A percentile compares a stretch with the other conserved stretches of the same genome.
These are phyloP conservation scores for Ogataea populi-albae DNA, from an alignment of 805 yeast species.

Conservation along the genomic window DNA sequence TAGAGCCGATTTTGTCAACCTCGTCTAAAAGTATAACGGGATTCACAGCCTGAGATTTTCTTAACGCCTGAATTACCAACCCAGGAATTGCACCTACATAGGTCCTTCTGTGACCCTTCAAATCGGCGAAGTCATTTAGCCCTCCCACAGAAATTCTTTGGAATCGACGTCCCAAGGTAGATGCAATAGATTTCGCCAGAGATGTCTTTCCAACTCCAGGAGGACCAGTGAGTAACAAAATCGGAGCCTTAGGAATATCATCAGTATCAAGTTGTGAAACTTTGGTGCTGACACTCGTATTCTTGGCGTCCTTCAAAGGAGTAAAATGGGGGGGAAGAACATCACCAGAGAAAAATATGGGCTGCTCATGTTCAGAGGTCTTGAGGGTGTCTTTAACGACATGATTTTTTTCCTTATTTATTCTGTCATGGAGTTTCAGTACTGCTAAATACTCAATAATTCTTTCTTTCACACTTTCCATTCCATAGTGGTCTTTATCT, in stretches of 20 bases:
- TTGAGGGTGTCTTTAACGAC: too few relatives aligned
- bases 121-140: constrained; percentile 82
- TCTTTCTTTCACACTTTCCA: constrained; percentile 69
- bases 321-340: too few relatives aligned
- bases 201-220: constrained; percentile 95
- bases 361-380: too few relatives aligned
- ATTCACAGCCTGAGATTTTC: constrained; percentile 74
- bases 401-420: too few relatives aligned
- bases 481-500: constrained; percentile 77
- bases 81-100: constrained; percentile 95
- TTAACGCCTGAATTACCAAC: constrained; percentile 66
- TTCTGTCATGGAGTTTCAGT: constrained; percentile 48
- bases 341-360: constrained; percentile 6
- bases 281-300: too few relatives aligned
- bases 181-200: constrained; percentile 77
- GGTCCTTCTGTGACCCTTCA: constrained; percentile 87
- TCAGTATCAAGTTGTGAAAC: too few relatives aligned
- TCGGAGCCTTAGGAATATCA: constrained; percentile 58
- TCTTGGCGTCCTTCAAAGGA: too few relatives aligned
- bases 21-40: constrained; percentile 84
- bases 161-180: constrained; percentile 67
- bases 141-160: constrained; percentile 87
- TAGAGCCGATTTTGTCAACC: constrained; percentile 58
- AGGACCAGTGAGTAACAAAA: constrained; percentile 80
- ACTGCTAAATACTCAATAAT: constrained; percentile 79